These are phyloP conservation scores for Cymbopogon citratus DNA, from an alignment of 176 grass and related monocot species.

Conservation along the genomic window DNA sequence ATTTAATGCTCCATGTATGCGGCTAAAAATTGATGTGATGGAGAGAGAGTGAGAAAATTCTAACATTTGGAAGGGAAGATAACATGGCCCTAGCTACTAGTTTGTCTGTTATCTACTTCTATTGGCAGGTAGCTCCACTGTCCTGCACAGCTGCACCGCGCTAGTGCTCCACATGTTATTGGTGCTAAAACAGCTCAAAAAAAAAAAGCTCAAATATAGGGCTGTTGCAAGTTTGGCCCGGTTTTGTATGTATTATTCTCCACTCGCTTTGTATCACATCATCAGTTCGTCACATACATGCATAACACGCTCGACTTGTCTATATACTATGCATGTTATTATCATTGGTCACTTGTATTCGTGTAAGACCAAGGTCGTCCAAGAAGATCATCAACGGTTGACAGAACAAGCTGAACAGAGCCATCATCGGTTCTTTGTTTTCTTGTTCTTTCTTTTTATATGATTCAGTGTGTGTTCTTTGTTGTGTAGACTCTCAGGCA, in stretches of 20 bases:
- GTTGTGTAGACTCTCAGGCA: background rate
- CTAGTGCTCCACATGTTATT: background rate
- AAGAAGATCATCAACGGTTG: background rate
- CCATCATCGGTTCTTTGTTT: background rate
- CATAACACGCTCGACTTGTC: background rate
- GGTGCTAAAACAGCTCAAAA: background rate
- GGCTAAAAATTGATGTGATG: too few relatives aligned
- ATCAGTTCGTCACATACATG: background rate
- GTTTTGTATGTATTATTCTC: background rate
- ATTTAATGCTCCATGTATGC: too few relatives aligned
- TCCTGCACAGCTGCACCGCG: background rate
- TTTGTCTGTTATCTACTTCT: background rate
- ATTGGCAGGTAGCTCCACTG: background rate
- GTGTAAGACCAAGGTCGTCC: background rate
- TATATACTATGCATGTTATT: background rate
- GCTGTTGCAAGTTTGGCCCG: background rate
- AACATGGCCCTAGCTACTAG: too few relatives aligned
- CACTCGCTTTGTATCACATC: background rate
- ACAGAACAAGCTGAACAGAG: too few relatives aligned
- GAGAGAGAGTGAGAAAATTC: too few relatives aligned
- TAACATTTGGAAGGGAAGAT: too few relatives aligned
- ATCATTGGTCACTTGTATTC: background rate
- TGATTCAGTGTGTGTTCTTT: background rate
- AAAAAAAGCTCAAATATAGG: background rate
- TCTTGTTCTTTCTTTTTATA: background rate